Conservation (phyloP, 1,139 yeast genomes). For the Hansenula sp. region DNA sequence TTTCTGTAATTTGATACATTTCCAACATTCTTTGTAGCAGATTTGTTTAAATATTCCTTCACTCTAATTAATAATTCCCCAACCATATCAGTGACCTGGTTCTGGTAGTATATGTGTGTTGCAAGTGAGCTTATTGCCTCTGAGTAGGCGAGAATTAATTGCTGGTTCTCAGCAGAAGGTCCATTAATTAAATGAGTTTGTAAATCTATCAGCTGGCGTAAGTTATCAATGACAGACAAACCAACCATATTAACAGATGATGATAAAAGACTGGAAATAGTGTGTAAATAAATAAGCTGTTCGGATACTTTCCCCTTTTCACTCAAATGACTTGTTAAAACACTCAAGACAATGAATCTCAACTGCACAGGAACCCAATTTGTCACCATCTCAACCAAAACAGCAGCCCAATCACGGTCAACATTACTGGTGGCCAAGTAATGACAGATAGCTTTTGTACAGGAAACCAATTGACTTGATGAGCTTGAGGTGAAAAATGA, state of each 20-base stretch:
- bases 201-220: constrained; percentile 56
- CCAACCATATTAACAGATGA: constrained; percentile 86
- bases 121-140: constrained; percentile 59
- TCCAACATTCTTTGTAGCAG: background rate
- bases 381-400: constrained; percentile 60
- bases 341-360: constrained; percentile 61
- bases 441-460: constrained; percentile 40
- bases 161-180: constrained; percentile 1
- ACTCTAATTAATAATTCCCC: constrained; percentile 43
- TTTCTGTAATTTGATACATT: background rate
- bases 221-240: constrained; percentile 77
- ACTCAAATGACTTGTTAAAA: constrained; percentile 31
- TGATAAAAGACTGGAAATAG: constrained; percentile 65
- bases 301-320: constrained; percentile 11
- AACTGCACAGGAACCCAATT: constrained; percentile 87
- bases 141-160: constrained; percentile 25
- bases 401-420: constrained; percentile 44
- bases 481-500: constrained; percentile 48
- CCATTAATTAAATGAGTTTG: constrained; percentile 37
- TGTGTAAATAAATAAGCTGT: constrained; percentile 46
- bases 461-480: constrained; percentile 42
- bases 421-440: constrained; percentile 27
- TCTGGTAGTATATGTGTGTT: constrained; percentile 70
- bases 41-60: constrained; percentile 9
- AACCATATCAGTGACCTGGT: constrained; percentile 75